Evolutionary conservation across 2,329 filamentous ascomycete species (phyloP).

Genomic region (Neonectria neomacrospora): DNA sequence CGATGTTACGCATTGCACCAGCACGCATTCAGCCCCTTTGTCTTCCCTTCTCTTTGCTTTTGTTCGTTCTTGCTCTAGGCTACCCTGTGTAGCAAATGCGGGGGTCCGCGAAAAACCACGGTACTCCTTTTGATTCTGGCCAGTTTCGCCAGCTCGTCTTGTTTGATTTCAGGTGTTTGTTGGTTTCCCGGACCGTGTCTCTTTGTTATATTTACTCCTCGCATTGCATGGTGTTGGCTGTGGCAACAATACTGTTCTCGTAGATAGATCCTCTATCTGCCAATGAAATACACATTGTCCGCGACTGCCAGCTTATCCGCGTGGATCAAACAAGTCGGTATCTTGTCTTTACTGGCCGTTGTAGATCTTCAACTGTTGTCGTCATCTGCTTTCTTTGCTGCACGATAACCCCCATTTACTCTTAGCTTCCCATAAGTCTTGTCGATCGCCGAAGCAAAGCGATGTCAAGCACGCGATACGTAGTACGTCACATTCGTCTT

Average conservation of each 20-base stretch:
- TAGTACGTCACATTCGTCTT: background rate
- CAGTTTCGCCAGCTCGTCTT: background rate
- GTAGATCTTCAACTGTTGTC: background rate
- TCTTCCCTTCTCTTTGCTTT: constrained; percentile 10
- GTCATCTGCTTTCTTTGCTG: background rate
- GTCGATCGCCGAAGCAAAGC: background rate
- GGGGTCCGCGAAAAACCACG: background rate
- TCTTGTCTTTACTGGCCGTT: background rate
- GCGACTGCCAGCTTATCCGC: background rate
- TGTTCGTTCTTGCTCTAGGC: background rate
- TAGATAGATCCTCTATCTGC: constrained; percentile 9
- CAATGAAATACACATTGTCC: constrained; percentile 9
- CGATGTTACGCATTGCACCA: constrained; percentile 18
- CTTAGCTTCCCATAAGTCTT: background rate
- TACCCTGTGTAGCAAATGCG: background rate
- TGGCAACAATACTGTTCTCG: background rate
- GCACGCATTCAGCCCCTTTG: constrained; percentile 7
- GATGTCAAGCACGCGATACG: background rate
- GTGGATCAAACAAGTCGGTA: background rate
- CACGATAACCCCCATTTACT: background rate
- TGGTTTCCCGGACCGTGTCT: background rate
- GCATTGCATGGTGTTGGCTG: constrained; percentile 37
- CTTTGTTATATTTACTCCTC: background rate
- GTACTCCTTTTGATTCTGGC: background rate
- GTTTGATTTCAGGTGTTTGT: background rate